Evolutionary conservation across 306 rosid species (phyloP).

Genomic region (Bauhinia variegata): DNA sequence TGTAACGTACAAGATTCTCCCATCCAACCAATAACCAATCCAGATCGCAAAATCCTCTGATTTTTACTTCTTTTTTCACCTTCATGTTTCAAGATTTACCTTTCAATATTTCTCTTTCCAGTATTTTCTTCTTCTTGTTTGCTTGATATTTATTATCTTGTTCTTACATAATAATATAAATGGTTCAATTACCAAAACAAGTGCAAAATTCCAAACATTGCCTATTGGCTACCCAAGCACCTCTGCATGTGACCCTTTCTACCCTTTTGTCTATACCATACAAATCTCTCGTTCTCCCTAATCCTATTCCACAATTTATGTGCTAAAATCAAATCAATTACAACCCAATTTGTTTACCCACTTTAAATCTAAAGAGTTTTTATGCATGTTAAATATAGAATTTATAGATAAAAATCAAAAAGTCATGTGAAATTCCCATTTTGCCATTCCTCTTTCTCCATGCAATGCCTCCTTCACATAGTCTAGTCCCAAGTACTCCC

Average conservation of each 20-base stretch:
- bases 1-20: conserved; percentile 37
- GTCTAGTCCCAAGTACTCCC: background rate
- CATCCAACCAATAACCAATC: background rate
- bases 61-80: background rate
- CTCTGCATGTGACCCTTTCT: conserved; percentile 33
- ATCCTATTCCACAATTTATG: too few species aligned
- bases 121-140: background rate
- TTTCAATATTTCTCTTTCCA: background rate
- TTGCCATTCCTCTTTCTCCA: too few species aligned
- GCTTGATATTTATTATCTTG: too few species aligned
- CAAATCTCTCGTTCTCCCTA: too few species aligned
- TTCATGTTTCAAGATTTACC: background rate
- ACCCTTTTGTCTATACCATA: conserved; percentile 12
- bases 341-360: too few species aligned
- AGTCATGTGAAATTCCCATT: too few species aligned
- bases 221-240: conserved; percentile 1
- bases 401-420: too few species aligned
- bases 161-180: too few species aligned
- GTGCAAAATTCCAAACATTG: conserved; percentile 29
- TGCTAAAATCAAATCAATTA: too few species aligned
- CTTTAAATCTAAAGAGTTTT: too few species aligned
- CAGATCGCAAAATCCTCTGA: background rate
- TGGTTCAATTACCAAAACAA: conserved; percentile 19
- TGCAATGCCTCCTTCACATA: too few species aligned
- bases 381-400: too few species aligned